These are phyloP conservation scores for Mucor mucedo DNA, from an alignment of 371 early-diverging fungal genomes.

Conservation along the genomic window DNA sequence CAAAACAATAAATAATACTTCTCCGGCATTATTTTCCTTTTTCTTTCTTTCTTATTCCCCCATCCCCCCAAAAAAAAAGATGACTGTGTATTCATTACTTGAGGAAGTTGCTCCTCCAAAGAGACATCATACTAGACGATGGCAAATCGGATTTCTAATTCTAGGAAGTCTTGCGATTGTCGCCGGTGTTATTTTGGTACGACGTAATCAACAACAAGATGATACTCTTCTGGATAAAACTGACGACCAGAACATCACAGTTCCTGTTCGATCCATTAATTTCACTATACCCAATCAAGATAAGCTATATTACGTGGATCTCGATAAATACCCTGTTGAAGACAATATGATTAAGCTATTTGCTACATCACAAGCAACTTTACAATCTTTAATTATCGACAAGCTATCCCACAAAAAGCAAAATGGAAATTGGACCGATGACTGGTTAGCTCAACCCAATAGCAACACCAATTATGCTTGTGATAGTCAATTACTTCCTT, in stretches of 20 bases:
- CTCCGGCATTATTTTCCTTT: background rate
- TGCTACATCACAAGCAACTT: background rate
- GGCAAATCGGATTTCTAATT: background rate
- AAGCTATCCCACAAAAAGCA: background rate
- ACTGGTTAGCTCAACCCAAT: slow-evolving; percentile 12
- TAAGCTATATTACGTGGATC: slow-evolving; percentile 15
- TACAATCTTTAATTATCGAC: background rate
- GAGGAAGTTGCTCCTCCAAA: background rate
- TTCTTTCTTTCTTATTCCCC: background rate
- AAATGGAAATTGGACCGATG: slow-evolving; percentile 12
- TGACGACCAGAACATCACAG: background rate
- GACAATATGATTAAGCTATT: slow-evolving; percentile 9
- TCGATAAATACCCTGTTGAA: slow-evolving; percentile 30
- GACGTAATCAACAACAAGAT: no score
- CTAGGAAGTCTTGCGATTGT: background rate
- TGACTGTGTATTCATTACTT: background rate
- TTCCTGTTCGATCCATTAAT: slow-evolving; percentile 11
- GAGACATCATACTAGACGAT: background rate
- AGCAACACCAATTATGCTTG: slow-evolving; percentile 13
- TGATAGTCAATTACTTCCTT: slow-evolving; percentile 27
- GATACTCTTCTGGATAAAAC: background rate
- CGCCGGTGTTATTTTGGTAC: background rate
- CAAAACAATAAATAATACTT: background rate
- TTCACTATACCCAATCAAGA: slow-evolving; percentile 16
- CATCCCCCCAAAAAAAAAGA: background rate